A percentile compares a stretch with the other conserved stretches of the same genome.
Conservation (phyloP, 176 grass and related monocot genomes). For the Poa annua region DNA sequence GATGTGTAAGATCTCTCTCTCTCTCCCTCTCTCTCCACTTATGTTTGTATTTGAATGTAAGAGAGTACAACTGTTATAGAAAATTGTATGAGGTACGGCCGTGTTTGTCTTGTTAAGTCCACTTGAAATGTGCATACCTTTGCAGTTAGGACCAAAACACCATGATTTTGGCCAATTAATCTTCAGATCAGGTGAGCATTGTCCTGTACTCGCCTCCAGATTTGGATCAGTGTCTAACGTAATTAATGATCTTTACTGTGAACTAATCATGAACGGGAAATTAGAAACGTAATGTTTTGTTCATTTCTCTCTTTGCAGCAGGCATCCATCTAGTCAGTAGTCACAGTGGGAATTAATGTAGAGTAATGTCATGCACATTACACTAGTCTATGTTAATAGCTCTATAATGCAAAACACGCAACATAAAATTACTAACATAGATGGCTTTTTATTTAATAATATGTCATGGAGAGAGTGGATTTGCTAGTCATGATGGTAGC, state of each 20-base stretch:
- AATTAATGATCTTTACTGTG: neutral
- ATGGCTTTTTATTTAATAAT: too few relatives aligned
- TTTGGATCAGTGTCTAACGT: neutral
- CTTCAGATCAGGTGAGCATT: slow-evolving; percentile 3
- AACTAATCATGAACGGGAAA: too few relatives aligned
- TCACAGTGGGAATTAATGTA: too few relatives aligned
- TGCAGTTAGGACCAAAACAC: slow-evolving; percentile 14
- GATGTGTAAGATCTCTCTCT: slow-evolving; percentile 25
- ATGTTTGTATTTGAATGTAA: slow-evolving; percentile 15
- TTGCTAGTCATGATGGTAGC: too few relatives aligned
- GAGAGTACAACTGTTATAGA: neutral
- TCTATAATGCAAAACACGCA: too few relatives aligned
- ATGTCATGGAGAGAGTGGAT: too few relatives aligned
- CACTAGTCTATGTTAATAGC: too few relatives aligned
- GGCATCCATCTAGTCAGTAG: too few relatives aligned
- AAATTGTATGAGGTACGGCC: slow-evolving; percentile 37
- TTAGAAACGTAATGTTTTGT: too few relatives aligned
- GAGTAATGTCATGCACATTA: too few relatives aligned
- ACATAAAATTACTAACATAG: too few relatives aligned
- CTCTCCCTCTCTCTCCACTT: neutral
- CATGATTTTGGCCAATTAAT: neutral
- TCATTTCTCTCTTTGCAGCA: too few relatives aligned
- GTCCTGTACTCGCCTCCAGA: neutral
- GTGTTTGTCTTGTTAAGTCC: slow-evolving; percentile 24
- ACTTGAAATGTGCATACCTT: neutral